These are phyloP conservation scores for Ustilago xerochloae DNA, from an alignment of 1,284 basidiomycete genomes.

Conservation along the genomic window DNA sequence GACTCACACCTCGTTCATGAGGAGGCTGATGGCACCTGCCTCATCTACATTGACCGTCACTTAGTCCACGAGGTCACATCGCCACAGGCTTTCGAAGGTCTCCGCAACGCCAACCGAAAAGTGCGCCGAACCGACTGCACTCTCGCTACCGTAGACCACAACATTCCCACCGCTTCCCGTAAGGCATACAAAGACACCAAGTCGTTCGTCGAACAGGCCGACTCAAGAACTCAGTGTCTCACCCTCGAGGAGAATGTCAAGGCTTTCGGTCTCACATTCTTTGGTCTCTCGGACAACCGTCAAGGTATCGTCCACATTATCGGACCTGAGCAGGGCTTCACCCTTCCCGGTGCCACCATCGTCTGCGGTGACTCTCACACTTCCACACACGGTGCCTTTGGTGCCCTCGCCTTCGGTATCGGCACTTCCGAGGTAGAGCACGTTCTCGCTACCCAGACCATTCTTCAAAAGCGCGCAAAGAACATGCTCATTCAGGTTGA, in stretches of 20 bases:
- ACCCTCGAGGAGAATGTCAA: constrained; percentile 67
- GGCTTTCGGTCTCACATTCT: constrained; percentile 67
- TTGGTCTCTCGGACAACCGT: constrained; percentile 63
- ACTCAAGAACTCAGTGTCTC: constrained; percentile 65
- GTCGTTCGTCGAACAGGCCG: constrained; percentile 63
- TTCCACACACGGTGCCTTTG: constrained; percentile 67
- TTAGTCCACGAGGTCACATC: constrained; percentile 67
- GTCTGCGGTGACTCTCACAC: constrained; percentile 68
- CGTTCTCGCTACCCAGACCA: constrained; percentile 66
- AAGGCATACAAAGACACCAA: constrained; percentile 64
- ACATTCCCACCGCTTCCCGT: constrained; percentile 65
- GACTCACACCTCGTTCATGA: constrained; percentile 63
- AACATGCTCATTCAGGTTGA: constrained; percentile 67
- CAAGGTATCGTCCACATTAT: constrained; percentile 68
- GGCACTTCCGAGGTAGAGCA: constrained; percentile 68
- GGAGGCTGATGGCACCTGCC: constrained; percentile 62
- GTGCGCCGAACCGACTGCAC: constrained; percentile 66
- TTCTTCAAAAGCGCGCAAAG: constrained; percentile 65
- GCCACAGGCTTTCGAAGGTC: constrained; percentile 66
- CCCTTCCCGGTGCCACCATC: constrained; percentile 64
- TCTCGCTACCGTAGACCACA: constrained; percentile 67
- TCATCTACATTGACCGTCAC: constrained; percentile 67
- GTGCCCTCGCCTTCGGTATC: constrained; percentile 67
- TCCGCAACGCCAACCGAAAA: constrained; percentile 57
- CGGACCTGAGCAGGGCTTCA: constrained; percentile 67